Evolutionary conservation across 495 filamentous ascomycete genomes (phyloP).

Genomic region (Talaromyces thailandensis): DNA sequence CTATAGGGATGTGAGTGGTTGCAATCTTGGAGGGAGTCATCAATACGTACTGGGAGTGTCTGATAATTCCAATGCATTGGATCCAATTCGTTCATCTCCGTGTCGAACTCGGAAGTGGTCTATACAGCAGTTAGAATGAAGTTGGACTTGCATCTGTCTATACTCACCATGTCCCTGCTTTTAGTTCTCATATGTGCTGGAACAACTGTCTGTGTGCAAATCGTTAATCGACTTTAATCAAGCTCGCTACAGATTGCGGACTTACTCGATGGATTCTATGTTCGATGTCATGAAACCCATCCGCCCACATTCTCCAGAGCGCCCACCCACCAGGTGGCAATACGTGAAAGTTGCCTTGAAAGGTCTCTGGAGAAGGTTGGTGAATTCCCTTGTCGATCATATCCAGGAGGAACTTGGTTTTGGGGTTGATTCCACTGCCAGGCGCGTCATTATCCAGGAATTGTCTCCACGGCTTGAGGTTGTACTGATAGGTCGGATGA

Average conservation of each 20-base stretch:
- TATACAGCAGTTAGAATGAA: background rate
- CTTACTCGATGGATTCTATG: constrained; percentile 1
- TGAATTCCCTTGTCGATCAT: background rate
- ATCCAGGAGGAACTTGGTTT: constrained; percentile 2
- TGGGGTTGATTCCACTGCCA: constrained; percentile 7
- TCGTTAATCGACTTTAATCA: background rate
- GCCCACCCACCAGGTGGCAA: constrained; percentile 1
- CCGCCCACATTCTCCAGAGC: constrained; percentile 1
- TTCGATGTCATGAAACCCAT: background rate
- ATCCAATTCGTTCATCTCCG: background rate
- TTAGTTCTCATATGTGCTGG: background rate
- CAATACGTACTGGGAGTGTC: background rate
- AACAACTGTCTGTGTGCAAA: background rate
- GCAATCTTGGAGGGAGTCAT: background rate
- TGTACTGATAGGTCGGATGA: constrained; percentile 3
- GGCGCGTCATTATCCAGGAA: constrained; percentile 5
- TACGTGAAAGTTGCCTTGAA: constrained; percentile 4
- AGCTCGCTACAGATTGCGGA: background rate
- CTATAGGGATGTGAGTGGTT: background rate
- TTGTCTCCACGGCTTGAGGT: constrained; percentile 9
- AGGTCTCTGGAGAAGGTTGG: background rate
- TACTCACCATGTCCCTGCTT: background rate
- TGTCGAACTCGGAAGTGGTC: background rate
- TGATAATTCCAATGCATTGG: constrained; percentile 1
- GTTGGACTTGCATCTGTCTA: background rate